A percentile compares a stretch with the other conserved stretches of the same genome.
phyloP scores from a whole-genome alignment of 768 basidiomycete genomes.

The Leccinum ochraceum region DNA sequence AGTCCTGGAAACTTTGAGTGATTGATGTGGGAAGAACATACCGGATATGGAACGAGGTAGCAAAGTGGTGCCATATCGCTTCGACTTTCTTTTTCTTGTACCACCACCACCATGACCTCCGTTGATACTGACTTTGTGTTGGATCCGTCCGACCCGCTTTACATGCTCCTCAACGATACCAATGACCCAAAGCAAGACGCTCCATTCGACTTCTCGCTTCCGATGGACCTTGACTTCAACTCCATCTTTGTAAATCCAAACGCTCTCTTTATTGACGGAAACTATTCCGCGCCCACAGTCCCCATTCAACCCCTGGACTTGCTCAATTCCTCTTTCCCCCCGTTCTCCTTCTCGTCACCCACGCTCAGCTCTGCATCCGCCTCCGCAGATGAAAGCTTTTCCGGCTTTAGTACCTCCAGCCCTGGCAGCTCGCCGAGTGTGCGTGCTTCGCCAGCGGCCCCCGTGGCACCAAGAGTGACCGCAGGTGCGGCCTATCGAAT shows the following conservation, averaged over 20 bases:
- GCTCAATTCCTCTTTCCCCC: constrained; percentile 35
- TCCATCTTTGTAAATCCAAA: constrained; percentile 65
- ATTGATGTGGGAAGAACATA: constrained; percentile 27
- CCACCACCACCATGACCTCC: constrained; percentile 20
- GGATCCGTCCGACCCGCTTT: constrained; percentile 59
- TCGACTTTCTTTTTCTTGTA: background rate
- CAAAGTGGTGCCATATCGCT: constrained; percentile 24
- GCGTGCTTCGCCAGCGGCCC: constrained; percentile 33
- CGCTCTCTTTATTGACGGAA: constrained; percentile 49
- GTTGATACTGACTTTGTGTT: constrained; percentile 43
- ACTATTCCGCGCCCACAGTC: constrained; percentile 17
- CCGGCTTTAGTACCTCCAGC: constrained; percentile 27
- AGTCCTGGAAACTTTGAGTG: background rate
- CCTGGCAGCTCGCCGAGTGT: constrained; percentile 32
- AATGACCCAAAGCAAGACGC: constrained; percentile 35
- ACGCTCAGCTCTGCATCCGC: constrained; percentile 36
- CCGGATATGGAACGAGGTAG: constrained; percentile 19
- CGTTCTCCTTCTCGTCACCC: constrained; percentile 44
- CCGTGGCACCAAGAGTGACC: constrained; percentile 22
- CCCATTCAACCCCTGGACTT: constrained; percentile 34
- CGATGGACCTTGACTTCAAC: constrained; percentile 65
- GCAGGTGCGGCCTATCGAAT: constrained; percentile 13
- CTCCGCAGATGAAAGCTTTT: constrained; percentile 30
- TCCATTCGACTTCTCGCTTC: constrained; percentile 41
- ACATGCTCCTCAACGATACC: constrained; percentile 53